These are phyloP conservation scores for Sicyos baderoa DNA, from an alignment of 306 rosid species.

Conservation along the genomic window DNA sequence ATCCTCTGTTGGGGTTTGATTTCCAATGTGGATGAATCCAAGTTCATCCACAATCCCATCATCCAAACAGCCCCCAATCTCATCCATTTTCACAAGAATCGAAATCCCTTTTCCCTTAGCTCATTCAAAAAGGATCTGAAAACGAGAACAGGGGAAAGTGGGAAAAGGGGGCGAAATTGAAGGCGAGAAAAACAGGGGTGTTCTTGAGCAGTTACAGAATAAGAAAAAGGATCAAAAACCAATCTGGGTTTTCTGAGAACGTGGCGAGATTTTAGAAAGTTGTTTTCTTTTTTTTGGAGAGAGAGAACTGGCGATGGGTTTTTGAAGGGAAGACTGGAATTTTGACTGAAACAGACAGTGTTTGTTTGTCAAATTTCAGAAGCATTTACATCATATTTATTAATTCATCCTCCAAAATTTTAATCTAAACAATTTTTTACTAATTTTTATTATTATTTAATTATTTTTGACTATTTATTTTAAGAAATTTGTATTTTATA, in stretches of 20 bases:
- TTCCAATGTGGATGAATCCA: conserved; percentile 18
- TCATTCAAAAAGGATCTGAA: conserved; percentile 15
- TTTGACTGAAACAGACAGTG: conserved; percentile 11
- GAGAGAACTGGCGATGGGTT: not conserved
- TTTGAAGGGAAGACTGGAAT: not conserved
- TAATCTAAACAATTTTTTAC: too few species aligned
- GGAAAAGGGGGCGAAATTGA: conserved; percentile 17
- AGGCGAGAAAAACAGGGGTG: conserved; percentile 16
- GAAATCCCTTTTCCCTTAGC: too few species aligned
- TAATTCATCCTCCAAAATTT: too few species aligned
- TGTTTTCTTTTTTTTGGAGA: not conserved
- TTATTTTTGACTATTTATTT: too few species aligned
- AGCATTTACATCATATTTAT: too few species aligned
- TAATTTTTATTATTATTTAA: too few species aligned
- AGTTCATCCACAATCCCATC: conserved; percentile 33
- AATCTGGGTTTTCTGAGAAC: conserved; percentile 17
- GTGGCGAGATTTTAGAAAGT: conserved; percentile 17
- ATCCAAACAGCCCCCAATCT: conserved; percentile 21
- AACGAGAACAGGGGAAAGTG: not conserved
- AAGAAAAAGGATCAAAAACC: not conserved
- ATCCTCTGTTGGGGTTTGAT: conserved; percentile 33
- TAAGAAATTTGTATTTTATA: too few species aligned
- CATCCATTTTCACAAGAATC: too few species aligned
- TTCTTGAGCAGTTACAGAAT: too few species aligned
- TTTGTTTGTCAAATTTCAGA: too few species aligned